Conservation (phyloP, 2,329 filamentous ascomycete genomes). For the Thyridium curvatum region DNA sequence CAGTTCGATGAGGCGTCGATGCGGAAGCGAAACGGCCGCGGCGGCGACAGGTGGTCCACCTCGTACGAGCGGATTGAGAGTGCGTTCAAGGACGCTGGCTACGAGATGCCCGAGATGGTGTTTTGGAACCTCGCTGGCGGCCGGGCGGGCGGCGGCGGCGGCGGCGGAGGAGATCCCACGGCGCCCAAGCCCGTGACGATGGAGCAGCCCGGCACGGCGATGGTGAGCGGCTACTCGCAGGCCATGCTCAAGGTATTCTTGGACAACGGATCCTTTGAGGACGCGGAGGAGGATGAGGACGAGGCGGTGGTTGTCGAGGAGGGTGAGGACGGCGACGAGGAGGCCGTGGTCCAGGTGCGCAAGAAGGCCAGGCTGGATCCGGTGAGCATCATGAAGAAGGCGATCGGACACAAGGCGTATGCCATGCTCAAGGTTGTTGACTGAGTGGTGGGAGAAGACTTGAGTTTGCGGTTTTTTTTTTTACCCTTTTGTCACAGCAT, state of each 20-base stretch:
- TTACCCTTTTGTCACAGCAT: no score
- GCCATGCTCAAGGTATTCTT: slow-evolving; percentile 52
- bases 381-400: slow-evolving; percentile 37
- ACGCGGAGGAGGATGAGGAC: slow-evolving; percentile 28
- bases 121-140: slow-evolving; percentile 53
- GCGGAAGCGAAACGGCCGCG: not conserved
- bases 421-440: slow-evolving; percentile 49
- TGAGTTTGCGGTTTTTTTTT: no score
- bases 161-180: slow-evolving; percentile 14
- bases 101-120: slow-evolving; percentile 52
- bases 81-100: slow-evolving; percentile 40
- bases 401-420: slow-evolving; percentile 47
- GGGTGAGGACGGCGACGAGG: slow-evolving; percentile 13
- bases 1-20: slow-evolving; percentile 48
- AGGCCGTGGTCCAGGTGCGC: slow-evolving; percentile 10
- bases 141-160: slow-evolving; percentile 9
- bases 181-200: slow-evolving; percentile 42
- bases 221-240: slow-evolving; percentile 53
- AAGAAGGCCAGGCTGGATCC: slow-evolving; percentile 37
- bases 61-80: slow-evolving; percentile 43
- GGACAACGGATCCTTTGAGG: slow-evolving; percentile 39
- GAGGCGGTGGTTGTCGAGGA: slow-evolving; percentile 20
- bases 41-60: slow-evolving; percentile 26
- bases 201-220: slow-evolving; percentile 34
- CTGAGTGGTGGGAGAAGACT: slow-evolving; percentile 18